A percentile compares a stretch with the other conserved stretches of the same genome.
Conservation (phyloP, 768 basidiomycete species). For the Cystobasidiopsis lactophilus region DNA sequence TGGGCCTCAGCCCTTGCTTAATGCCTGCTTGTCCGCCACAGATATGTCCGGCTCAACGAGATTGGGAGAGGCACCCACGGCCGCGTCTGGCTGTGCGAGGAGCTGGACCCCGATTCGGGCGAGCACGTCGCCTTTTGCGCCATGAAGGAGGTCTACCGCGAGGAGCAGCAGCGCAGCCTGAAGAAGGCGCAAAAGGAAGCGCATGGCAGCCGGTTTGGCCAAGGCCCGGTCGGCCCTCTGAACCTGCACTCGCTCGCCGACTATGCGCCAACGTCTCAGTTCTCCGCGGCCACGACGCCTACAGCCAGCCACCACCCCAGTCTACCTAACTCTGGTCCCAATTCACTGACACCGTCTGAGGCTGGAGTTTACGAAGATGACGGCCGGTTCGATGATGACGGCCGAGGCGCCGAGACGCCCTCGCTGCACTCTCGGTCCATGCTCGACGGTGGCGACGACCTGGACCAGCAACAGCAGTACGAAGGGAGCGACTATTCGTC, state of each 20-base stretch:
- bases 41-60: constrained; percentile 36
- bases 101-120: constrained; percentile 25
- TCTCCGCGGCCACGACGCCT: neutral
- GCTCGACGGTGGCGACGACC: no score
- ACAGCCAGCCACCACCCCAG: neutral
- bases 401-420: no score
- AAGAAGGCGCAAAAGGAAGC: constrained; percentile 30
- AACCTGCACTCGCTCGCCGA: no score
- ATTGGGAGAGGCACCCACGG: constrained; percentile 82
- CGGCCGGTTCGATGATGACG: no score
- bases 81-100: constrained; percentile 54
- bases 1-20: neutral
- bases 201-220: constrained; percentile 16
- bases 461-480: neutral
- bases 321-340: neutral
- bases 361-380: no score
- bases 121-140: constrained; percentile 21
- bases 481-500: neutral
- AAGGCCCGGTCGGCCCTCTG: no score
- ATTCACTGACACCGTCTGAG: no score
- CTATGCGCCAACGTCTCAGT: neutral
- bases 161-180: constrained; percentile 6
- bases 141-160: constrained; percentile 12
- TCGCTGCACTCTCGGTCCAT: no score
- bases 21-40: neutral